Evolutionary conservation across 208 protist species (phyloP).

Genomic region (Tritrichomonas foetus): DNA sequence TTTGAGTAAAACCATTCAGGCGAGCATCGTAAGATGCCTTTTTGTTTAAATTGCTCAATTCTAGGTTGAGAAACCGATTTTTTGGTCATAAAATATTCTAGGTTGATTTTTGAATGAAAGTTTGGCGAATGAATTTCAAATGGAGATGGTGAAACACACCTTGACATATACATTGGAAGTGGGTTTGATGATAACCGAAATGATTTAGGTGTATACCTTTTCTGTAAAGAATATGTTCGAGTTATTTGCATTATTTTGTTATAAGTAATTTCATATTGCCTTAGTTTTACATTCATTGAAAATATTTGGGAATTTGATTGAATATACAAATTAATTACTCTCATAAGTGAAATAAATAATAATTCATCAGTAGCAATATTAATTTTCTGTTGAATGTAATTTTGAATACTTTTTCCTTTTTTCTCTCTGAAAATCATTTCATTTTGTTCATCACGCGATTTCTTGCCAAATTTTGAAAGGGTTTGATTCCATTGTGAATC

Average conservation of each 20-base stretch:
- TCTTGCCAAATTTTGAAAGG: not conserved
- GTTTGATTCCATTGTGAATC: not conserved
- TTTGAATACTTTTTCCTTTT: not conserved
- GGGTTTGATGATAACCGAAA: not conserved
- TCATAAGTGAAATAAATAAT: not conserved
- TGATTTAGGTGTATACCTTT: not conserved
- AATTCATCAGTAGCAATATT: not conserved
- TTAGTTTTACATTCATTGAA: not conserved
- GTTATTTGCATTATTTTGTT: not conserved
- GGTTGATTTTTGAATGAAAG: not conserved
- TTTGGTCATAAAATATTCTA: not conserved
- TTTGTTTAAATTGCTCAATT: not conserved
- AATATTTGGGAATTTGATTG: not conserved
- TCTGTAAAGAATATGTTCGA: not conserved
- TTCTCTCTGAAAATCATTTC: not conserved
- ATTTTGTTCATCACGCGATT: not conserved
- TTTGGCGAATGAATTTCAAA: not conserved
- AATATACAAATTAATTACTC: not conserved
- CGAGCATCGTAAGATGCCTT: not conserved
- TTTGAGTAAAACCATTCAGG: not conserved
- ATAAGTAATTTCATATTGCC: not conserved
- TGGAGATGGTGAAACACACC: not conserved
- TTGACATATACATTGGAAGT: not conserved
- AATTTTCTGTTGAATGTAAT: conserved; percentile 5
- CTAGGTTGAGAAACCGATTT: too few species aligned